Evolutionary conservation across 352 stramenopile genomes (phyloP).

Genomic region (Pythium brassicae): DNA sequence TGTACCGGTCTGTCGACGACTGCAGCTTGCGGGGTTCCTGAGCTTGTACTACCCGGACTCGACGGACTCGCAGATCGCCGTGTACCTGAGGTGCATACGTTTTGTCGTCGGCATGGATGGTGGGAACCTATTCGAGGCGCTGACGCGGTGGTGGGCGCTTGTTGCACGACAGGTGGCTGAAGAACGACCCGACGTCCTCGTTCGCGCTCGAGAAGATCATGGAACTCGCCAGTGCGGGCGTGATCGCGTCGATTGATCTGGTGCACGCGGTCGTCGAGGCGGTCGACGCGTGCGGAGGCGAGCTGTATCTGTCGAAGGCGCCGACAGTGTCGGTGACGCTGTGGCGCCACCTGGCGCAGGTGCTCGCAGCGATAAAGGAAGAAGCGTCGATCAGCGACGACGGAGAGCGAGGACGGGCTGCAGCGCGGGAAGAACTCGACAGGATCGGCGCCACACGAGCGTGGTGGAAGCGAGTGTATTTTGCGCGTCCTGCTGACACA

Average conservation of each 20-base stretch:
- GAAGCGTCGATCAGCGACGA: too few relatives aligned
- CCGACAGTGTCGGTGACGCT: constrained; percentile 26
- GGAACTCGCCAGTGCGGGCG: constrained; percentile 32
- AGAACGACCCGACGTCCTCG: constrained; percentile 41
- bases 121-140: too few relatives aligned
- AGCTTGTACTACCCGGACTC: constrained; percentile 47
- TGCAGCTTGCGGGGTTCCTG: constrained; percentile 35
- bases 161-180: constrained; percentile 35
- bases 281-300: constrained; percentile 53
- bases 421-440: neutral
- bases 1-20: neutral
- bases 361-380: constrained; percentile 36
- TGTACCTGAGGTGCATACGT: constrained; percentile 25
- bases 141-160: too few relatives aligned
- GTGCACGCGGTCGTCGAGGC: constrained; percentile 34
- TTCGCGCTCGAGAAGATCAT: constrained; percentile 51
- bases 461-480: constrained; percentile 71
- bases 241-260: constrained; percentile 30
- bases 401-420: neutral
- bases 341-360: constrained; percentile 54
- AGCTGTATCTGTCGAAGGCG: constrained; percentile 40
- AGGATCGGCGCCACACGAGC: constrained; percentile 10
- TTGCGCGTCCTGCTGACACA: constrained; percentile 28
- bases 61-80: constrained; percentile 28
- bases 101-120: too few relatives aligned